Evolutionary conservation across 164 flowering plant genomes (phyloP), one percentile per base, ranked within the genome.

Genomic region (Nymphaea thermarum): DNA sequence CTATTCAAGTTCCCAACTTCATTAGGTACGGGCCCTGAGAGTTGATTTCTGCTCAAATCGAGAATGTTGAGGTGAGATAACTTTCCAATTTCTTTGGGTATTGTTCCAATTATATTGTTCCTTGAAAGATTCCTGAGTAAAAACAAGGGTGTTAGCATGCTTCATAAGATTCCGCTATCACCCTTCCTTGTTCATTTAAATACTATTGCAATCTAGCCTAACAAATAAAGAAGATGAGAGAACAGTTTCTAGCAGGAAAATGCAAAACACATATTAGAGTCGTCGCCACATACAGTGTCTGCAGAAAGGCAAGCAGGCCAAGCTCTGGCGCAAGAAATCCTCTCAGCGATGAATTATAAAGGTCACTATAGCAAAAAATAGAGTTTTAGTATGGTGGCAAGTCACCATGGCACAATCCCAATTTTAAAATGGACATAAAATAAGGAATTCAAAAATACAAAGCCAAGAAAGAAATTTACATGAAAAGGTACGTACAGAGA

Each of bases 281-380:
- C 36, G 8, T 6, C 15, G 64, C 16, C 6, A 61, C 64, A 69
- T 82, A 94, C 98, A 94, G 74, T 77, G 84, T 84, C 72, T 84
- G 82, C 81, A 91, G 76, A 74, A 70, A 77, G 8, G 84, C 76
- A 68, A 94, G 81, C 42, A 67, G 77, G 45, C 86, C 82, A 80
- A 94, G 69, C 53, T 94, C 91, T 42, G 88, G 90, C n/a, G 88
- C 87, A 75, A 91, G 77, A 71, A 91, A 91, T 63, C 98, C 97
- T 71, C 68, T 82, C 43, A 91, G 62, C 44, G 88, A 83, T 67
- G 51, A 62, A 51, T 75, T 73, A 62, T 93, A 83, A 61, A 91
- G 85, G 74, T 87, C 87, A 74, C 98, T 91, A 84, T 83, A 83
- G 8, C 55, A 47, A 7, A 7, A 47, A 47, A 47, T 6, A 14